phyloP scores from a whole-genome alignment of 805 yeast species.

The Monosporozyma yasuniensis region DNA sequence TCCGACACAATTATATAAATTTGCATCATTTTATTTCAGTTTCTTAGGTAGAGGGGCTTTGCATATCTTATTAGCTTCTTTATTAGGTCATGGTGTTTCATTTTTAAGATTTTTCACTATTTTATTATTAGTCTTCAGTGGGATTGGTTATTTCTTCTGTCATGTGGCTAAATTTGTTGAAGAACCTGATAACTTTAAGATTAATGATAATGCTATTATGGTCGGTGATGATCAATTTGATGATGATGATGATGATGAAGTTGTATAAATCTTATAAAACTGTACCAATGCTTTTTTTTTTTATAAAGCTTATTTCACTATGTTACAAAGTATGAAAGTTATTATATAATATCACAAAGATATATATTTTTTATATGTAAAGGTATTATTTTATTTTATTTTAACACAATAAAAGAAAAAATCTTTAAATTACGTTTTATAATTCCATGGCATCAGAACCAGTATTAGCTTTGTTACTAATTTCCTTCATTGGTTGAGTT shows the following conservation, averaged over 20 bases:
- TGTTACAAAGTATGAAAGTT: not conserved
- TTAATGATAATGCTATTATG: slow-evolving; percentile 35
- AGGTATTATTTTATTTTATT: not conserved
- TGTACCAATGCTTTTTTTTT: too few relatives aligned
- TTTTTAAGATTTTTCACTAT: slow-evolving; percentile 48
- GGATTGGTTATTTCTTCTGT: slow-evolving; percentile 48
- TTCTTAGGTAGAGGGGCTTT: slow-evolving; percentile 48
- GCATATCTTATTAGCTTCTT: slow-evolving; percentile 33
- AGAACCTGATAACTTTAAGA: slow-evolving; percentile 75
- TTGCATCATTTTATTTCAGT: slow-evolving; percentile 59
- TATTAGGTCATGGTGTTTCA: slow-evolving; percentile 48
- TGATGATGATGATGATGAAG: slow-evolving; percentile 9
- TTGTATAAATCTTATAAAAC: too few relatives aligned
- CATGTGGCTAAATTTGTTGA: slow-evolving; percentile 69
- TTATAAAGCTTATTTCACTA: too few relatives aligned
- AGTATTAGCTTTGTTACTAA: not conserved
- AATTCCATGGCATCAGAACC: slow-evolving; percentile 13
- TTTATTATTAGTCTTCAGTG: slow-evolving; percentile 48
- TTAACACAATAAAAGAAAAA: too few relatives aligned
- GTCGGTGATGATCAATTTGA: slow-evolving; percentile 32
- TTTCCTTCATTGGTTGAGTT: slow-evolving; percentile 45
- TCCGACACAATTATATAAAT: slow-evolving; percentile 53
- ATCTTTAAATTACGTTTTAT: too few relatives aligned
- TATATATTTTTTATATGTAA: not conserved
- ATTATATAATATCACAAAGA: not conserved